Evolutionary conservation across 805 yeast genomes (phyloP), one percentile per base, ranked within the genome.

Genomic region (Cyberlindnera misumaiensis): DNA sequence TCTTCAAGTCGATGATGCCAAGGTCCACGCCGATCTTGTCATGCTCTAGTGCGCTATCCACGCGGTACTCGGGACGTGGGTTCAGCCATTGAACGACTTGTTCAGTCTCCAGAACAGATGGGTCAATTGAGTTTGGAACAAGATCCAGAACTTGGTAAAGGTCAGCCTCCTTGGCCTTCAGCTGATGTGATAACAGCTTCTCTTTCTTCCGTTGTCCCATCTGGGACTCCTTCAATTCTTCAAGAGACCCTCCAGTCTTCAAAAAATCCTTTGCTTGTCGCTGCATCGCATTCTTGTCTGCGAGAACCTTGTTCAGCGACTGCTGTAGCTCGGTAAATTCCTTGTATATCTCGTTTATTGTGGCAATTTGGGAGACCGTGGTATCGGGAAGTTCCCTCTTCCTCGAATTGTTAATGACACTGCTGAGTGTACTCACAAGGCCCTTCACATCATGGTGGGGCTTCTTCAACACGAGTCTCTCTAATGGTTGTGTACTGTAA

Each of bases 1-100:
- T 65, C 13, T 66, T 63, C 37, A 93, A 72, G 42, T 93, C 93
- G 18, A 87, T 61, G 18, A 90, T 60, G 0, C 77, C 75, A 27
- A 86, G 69, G n/a, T 63, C 58, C 16, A 70, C 75, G 46, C 85
- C 88, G n/a, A 93, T 82, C 4, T 55, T 61, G 34, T 80, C 75
- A 56, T 93, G 98, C 52, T 82, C 86, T 13, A 56, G 49, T 1
- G 37, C 32, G 3, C 45, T 35, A 17, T 64, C 50, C 3, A 60
- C 35, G 4, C 38, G 34, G 36, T 63, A 58, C 2, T 56, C 38
- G 0, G 47, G 45, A 31, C 29, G 53, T 12, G 47, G 73, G 48
- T 82, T 79, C 26, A 84, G 60, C 59, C 73, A 73, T 22, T 68
- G 64, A 5, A 75, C 70, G 1, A 80, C 51, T 17, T 68, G 63